Percentiles rank a stretch among this genome's conserved stretches.
Conservation (phyloP, 768 basidiomycete genomes). For the Neoboletus magnificus region DNA sequence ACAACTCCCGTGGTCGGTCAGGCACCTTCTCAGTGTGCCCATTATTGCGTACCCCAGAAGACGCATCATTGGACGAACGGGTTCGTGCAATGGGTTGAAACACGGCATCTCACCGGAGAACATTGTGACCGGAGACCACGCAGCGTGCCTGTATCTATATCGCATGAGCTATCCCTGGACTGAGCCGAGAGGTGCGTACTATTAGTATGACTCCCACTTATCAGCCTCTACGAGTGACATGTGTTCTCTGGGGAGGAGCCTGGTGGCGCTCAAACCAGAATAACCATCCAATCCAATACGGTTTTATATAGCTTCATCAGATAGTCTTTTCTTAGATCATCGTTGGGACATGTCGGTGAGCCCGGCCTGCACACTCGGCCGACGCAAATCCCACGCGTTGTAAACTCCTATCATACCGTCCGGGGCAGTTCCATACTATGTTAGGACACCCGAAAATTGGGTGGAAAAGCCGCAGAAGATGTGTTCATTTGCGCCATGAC, state of each 20-base stretch:
- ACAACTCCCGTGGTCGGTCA: neutral
- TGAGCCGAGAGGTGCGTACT: neutral
- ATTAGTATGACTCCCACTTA: neutral
- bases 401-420: neutral
- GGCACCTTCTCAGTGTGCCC: neutral
- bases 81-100: too few relatives aligned
- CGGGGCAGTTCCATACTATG: neutral
- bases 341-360: neutral
- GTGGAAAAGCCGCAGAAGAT: neutral
- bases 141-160: neutral
- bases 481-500: too few relatives aligned
- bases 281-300: neutral
- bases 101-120: neutral
- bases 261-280: neutral
- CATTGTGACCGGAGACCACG: neutral
- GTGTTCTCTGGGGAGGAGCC: neutral
- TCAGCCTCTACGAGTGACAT: neutral
- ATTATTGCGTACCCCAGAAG: neutral
- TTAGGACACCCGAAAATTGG: neutral
- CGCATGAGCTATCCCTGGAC: neutral
- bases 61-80: neutral
- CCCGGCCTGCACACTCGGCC: neutral
- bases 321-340: neutral
- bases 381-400: neutral
- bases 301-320: neutral